Evolutionary conservation across 805 yeast species (phyloP).

Genomic region (Sugiyamaella mastotermitis): DNA sequence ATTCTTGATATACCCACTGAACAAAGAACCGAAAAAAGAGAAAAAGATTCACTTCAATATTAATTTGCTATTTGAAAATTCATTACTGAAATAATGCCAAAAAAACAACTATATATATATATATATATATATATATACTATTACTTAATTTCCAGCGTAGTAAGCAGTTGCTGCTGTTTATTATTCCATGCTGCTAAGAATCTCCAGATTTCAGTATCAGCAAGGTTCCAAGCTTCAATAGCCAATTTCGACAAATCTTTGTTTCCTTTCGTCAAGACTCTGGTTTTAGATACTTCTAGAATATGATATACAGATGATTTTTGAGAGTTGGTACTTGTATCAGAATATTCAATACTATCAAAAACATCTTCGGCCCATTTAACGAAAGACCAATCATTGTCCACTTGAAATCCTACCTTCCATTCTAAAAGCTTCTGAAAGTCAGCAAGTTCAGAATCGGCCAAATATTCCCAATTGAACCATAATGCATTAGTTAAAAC

Average conservation of each 20-base stretch:
- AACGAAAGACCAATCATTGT: no score
- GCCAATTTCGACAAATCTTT: slow-evolving; percentile 4
- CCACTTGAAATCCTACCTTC: slow-evolving; percentile 17
- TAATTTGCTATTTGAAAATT: no score
- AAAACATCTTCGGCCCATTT: no score
- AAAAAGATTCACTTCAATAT: no score
- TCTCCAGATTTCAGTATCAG: slow-evolving; percentile 20
- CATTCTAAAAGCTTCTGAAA: slow-evolving; percentile 11
- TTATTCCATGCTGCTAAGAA: slow-evolving; percentile 12
- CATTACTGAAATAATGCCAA: no score
- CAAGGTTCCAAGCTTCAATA: slow-evolving; percentile 18
- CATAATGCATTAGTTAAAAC: slow-evolving; percentile 14
- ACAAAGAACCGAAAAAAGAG: no score
- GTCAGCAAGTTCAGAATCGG: slow-evolving; percentile 1
- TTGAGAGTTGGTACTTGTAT: not conserved
- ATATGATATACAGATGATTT: not conserved
- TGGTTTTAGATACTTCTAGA: not conserved
- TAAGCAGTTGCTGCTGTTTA: no score
- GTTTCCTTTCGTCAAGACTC: slow-evolving; percentile 4
- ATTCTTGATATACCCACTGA: slow-evolving; percentile 9
- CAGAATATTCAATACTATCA: not conserved
- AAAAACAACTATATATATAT: no score
- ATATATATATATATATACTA: no score
- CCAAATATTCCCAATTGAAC: slow-evolving; percentile 16
- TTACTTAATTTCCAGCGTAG: no score